Evolutionary conservation across 1,284 basidiomycete genomes (phyloP).

Genomic region (Microbotryum violaceum): DNA sequence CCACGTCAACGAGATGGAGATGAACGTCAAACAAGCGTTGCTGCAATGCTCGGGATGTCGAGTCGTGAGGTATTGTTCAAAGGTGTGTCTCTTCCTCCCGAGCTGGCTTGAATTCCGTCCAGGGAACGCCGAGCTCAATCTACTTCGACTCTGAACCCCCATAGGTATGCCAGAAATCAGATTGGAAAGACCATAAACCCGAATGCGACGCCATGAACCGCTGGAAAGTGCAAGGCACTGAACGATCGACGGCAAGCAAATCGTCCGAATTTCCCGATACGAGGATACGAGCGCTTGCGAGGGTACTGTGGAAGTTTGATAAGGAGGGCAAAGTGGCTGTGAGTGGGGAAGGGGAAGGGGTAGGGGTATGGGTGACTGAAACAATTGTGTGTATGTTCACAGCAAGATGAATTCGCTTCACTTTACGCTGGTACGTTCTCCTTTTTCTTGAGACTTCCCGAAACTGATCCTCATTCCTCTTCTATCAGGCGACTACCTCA

Average conservation of each 20-base stretch:
- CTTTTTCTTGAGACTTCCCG: not conserved
- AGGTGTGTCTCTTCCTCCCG: constrained; percentile 44
- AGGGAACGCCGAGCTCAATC: not conserved
- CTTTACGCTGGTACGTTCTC: constrained; percentile 64
- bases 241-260: constrained; percentile 10
- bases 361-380: not conserved
- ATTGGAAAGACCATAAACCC: constrained; percentile 66
- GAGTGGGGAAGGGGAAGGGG: not conserved
- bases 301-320: constrained; percentile 61
- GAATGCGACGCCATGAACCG: constrained; percentile 61
- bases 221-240: constrained; percentile 15
- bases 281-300: constrained; percentile 54
- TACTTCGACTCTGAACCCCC: constrained; percentile 2
- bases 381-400: constrained; percentile 6
- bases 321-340: constrained; percentile 48
- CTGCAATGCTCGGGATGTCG: constrained; percentile 59
- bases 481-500: constrained; percentile 40
- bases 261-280: constrained; percentile 53
- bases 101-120: constrained; percentile 12
- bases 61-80: constrained; percentile 61
- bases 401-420: constrained; percentile 59
- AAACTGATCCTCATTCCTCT: not conserved
- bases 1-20: constrained; percentile 41
- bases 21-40: constrained; percentile 10
- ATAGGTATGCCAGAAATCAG: constrained; percentile 65